Conservation (phyloP, 2,329 filamentous ascomycete species). For the Xylariaceae sp. region DNA sequence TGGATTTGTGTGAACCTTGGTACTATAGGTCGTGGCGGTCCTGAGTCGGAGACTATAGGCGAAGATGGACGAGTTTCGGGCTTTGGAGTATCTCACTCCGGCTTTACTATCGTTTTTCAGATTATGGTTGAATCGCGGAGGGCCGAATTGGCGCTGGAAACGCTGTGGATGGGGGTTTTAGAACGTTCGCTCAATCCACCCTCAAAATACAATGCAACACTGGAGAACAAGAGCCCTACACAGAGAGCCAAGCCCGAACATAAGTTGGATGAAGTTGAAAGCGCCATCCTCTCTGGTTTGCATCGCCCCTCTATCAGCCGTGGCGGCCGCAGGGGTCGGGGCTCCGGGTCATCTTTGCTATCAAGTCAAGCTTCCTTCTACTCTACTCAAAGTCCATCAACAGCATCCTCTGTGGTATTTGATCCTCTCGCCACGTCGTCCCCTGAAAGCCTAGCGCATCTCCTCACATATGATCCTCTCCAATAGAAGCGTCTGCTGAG, state of each 20-base stretch:
- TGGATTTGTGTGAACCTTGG: slow-evolving; percentile 96
- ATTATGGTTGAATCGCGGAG: slow-evolving; percentile 51
- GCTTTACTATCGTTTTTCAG: slow-evolving; percentile 52
- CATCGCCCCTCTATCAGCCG: slow-evolving; percentile 14
- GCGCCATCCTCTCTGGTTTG: slow-evolving; percentile 9
- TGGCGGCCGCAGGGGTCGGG: slow-evolving; percentile 8
- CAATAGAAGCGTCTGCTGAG: slow-evolving; percentile 27
- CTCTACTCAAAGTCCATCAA: slow-evolving; percentile 14
- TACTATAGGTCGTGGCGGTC: slow-evolving; percentile 53
- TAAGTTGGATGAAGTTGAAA: slow-evolving; percentile 8
- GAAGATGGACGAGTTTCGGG: slow-evolving; percentile 61
- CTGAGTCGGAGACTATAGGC: slow-evolving; percentile 41
- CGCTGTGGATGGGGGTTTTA: slow-evolving; percentile 42
- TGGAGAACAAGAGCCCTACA: neutral
- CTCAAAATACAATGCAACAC: slow-evolving; percentile 1
- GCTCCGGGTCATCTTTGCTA: slow-evolving; percentile 8
- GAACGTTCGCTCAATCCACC: slow-evolving; percentile 12
- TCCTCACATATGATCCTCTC: slow-evolving; percentile 21
- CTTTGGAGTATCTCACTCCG: slow-evolving; percentile 55
- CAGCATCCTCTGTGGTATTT: neutral
- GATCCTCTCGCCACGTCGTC: slow-evolving; percentile 16
- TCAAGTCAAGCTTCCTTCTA: slow-evolving; percentile 22
- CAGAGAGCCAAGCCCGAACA: neutral
- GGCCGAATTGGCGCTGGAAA: slow-evolving; percentile 48
- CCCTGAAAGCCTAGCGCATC: slow-evolving; percentile 13